Conservation (phyloP, 2,329 filamentous ascomycete genomes). For the Calonectria pseudoturangicola region DNA sequence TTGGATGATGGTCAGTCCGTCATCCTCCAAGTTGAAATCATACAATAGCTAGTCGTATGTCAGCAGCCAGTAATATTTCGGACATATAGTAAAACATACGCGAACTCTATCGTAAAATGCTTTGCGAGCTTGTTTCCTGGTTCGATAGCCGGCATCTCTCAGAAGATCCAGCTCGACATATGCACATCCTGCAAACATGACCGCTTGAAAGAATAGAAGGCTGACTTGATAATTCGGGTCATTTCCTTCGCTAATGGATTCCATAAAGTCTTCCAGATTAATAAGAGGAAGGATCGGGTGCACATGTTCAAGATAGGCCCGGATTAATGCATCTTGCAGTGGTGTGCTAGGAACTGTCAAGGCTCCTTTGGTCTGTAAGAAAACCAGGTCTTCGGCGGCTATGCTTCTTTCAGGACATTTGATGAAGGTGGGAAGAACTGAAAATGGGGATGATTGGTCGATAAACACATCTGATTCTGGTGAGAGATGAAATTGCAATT, state of each 20-base stretch:
- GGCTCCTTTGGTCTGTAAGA: conserved; percentile 88
- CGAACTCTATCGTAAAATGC: conserved; percentile 90
- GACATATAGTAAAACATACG: conserved; percentile 66
- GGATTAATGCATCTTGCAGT: conserved; percentile 86
- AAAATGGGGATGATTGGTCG: background rate
- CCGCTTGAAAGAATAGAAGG: conserved; percentile 90
- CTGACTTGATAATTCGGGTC: conserved; percentile 83
- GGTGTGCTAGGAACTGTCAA: conserved; percentile 80
- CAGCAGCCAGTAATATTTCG: background rate
- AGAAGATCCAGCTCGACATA: conserved; percentile 88
- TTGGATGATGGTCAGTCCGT: conserved; percentile 91
- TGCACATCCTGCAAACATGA: conserved; percentile 93
- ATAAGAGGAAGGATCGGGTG: conserved; percentile 76
- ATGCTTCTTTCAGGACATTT: conserved; percentile 86
- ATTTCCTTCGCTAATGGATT: conserved; percentile 77
- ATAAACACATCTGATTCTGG: background rate
- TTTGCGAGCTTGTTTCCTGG: conserved; percentile 86
- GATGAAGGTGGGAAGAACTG: conserved; percentile 77
- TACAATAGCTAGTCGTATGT: conserved; percentile 79
- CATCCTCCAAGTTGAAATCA: conserved; percentile 93
- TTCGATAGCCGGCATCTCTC: conserved; percentile 84
- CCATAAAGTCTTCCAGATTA: conserved; percentile 77
- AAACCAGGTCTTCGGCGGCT: conserved; percentile 85
- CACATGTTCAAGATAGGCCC: conserved; percentile 89
- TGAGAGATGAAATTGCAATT: background rate